Conservation (phyloP, 345 rosid species). For the Trapa incisa region DNA sequence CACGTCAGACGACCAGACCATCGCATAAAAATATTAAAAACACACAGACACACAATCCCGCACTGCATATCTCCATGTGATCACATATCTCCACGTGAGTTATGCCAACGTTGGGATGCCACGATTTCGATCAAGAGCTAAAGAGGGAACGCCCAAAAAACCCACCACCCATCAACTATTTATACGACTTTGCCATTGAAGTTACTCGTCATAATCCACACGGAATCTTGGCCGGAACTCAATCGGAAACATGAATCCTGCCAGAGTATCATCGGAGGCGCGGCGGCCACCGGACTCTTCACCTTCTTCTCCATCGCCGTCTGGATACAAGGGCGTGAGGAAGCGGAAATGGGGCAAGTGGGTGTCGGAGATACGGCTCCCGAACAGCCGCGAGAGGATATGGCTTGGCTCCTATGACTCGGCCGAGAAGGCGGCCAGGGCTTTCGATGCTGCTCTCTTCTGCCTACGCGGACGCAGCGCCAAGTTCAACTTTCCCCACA, state of each 20-base stretch:
- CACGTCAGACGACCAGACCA: no score
- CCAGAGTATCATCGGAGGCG: no score
- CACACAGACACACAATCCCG: no score
- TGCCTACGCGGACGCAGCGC: constrained; percentile 60
- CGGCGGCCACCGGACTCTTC: neutral
- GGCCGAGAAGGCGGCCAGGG: constrained; percentile 81
- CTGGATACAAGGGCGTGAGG: constrained; percentile 70
- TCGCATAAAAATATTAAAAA: no score
- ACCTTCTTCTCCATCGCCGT: neutral
- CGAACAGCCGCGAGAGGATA: constrained; percentile 77
- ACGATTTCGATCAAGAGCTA: no score
- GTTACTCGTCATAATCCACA: no score
- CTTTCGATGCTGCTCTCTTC: constrained; percentile 74
- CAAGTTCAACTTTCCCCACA: constrained; percentile 52
- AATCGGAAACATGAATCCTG: neutral
- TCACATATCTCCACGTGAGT: no score
- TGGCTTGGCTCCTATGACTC: constrained; percentile 80
- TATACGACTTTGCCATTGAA: no score
- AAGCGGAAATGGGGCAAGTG: constrained; percentile 93
- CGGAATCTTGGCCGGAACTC: neutral
- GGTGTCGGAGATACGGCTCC: constrained; percentile 90
- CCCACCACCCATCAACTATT: no score
- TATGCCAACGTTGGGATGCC: no score
- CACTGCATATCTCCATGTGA: no score
- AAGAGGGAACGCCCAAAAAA: no score